Conservation (phyloP, 2,329 filamentous ascomycete genomes). For the Decorospora gaudefroyi region DNA sequence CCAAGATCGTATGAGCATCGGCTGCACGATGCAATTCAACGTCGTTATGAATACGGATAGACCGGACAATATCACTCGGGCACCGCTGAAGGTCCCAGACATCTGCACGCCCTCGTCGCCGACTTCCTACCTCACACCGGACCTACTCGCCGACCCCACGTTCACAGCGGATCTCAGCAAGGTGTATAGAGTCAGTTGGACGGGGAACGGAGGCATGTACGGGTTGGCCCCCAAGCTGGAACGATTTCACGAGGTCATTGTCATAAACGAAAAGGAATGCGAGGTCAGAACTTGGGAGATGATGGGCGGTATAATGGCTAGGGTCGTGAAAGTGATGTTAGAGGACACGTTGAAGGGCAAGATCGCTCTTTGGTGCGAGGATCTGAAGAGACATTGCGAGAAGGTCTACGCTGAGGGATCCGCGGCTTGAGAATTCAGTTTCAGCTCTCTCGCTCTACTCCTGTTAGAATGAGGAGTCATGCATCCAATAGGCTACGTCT, state of each 20-base stretch:
- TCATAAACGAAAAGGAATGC: constrained; percentile 17
- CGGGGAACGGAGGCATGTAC: constrained; percentile 20
- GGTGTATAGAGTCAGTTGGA: constrained; percentile 30
- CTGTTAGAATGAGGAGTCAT: no score
- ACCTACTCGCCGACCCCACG: constrained; percentile 11
- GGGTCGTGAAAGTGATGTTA: constrained; percentile 23
- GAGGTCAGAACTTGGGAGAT: constrained; percentile 30
- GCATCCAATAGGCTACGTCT: no score
- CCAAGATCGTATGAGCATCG: constrained; percentile 11
- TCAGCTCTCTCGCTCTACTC: no score
- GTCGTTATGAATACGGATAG: constrained; percentile 25
- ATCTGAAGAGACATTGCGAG: constrained; percentile 25
- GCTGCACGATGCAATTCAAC: constrained; percentile 24
- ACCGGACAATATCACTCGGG: constrained; percentile 12
- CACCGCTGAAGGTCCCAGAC: constrained; percentile 24
- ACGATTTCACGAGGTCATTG: constrained; percentile 29
- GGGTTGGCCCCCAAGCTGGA: constrained; percentile 16
- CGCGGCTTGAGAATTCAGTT: background rate
- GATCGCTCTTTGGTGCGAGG: constrained; percentile 24
- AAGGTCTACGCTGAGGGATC: background rate
- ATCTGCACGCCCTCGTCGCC: constrained; percentile 22
- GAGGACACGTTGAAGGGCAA: constrained; percentile 22
- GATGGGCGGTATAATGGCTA: constrained; percentile 26
- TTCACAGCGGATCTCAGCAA: constrained; percentile 24
- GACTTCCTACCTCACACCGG: constrained; percentile 17